Percentiles rank a stretch among this genome's conserved stretches.
phyloP scores from a whole-genome alignment of 805 yeast species.

The Sugiyamaella lignohabitans region DNA sequence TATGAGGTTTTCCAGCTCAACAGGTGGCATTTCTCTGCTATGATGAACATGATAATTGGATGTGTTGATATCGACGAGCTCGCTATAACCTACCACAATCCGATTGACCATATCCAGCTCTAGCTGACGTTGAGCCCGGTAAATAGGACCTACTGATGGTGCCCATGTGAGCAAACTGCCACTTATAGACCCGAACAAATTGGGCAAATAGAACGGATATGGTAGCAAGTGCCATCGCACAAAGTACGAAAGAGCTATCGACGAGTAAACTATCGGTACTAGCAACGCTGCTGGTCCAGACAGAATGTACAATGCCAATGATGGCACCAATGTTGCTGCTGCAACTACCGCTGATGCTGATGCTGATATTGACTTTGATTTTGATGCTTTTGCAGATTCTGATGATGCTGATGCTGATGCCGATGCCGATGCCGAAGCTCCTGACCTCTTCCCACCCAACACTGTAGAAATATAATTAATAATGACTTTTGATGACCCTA shows the following conservation, averaged over 20 bases:
- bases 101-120: slow-evolving; percentile 20
- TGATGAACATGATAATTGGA: slow-evolving; percentile 7
- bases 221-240: neutral
- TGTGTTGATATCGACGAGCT: slow-evolving; percentile 9
- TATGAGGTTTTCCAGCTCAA: neutral
- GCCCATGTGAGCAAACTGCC: neutral
- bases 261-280: neutral
- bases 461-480: neutral
- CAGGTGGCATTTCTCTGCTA: neutral
- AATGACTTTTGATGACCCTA: too few relatives aligned
- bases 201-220: neutral
- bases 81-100: slow-evolving; percentile 22
- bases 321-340: too few relatives aligned
- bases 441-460: too few relatives aligned
- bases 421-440: too few relatives aligned
- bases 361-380: too few relatives aligned
- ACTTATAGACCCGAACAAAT: neutral
- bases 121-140: slow-evolving; percentile 1
- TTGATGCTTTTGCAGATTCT: too few relatives aligned
- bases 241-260: neutral
- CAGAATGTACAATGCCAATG: neutral
- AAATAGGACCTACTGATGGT: neutral
- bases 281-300: neutral
- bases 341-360: too few relatives aligned
- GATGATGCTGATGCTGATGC: too few relatives aligned